Evolutionary conservation across 805 yeast species (phyloP).

Genomic region (Candida rishiriensis): DNA sequence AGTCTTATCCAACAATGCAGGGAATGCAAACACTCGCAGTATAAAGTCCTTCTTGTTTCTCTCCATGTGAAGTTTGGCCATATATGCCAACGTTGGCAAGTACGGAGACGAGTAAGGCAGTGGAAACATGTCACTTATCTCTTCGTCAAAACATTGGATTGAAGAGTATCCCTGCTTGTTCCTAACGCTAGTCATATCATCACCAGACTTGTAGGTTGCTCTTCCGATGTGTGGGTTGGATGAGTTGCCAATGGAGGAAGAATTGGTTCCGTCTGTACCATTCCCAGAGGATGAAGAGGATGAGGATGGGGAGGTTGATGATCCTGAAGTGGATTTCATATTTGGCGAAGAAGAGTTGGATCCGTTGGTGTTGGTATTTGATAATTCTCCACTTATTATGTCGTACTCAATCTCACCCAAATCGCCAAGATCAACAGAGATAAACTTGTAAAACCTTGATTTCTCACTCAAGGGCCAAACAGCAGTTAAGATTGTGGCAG

Average conservation of each 20-base stretch:
- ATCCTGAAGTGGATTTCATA: slow-evolving; percentile 8
- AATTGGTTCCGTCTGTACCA: neutral
- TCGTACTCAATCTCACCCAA: slow-evolving; percentile 63
- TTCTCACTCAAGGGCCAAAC: slow-evolving; percentile 86
- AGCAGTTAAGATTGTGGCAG: slow-evolving; percentile 91
- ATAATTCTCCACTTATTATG: slow-evolving; percentile 30
- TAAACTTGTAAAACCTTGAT: slow-evolving; percentile 61
- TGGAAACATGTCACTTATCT: slow-evolving; percentile 82
- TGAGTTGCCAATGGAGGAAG: slow-evolving; percentile 7
- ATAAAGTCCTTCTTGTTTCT: slow-evolving; percentile 82
- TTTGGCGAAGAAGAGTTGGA: slow-evolving; percentile 23
- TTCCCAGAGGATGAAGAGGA: neutral
- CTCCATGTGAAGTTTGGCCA: slow-evolving; percentile 79
- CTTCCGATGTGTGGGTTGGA: slow-evolving; percentile 4
- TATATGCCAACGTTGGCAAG: slow-evolving; percentile 77
- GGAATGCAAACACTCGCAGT: slow-evolving; percentile 83
- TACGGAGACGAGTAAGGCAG: slow-evolving; percentile 81
- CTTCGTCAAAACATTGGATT: slow-evolving; percentile 78
- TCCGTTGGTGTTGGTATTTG: slow-evolving; percentile 22
- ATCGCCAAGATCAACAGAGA: slow-evolving; percentile 87
- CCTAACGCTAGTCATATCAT: slow-evolving; percentile 10
- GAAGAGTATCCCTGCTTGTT: slow-evolving; percentile 41
- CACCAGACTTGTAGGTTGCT: slow-evolving; percentile 9
- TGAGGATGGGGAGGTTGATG: slow-evolving; percentile 7
- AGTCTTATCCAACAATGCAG: slow-evolving; percentile 81